Conservation (phyloP, 305 asterid genomes). For the Solanum hybrid region DNA sequence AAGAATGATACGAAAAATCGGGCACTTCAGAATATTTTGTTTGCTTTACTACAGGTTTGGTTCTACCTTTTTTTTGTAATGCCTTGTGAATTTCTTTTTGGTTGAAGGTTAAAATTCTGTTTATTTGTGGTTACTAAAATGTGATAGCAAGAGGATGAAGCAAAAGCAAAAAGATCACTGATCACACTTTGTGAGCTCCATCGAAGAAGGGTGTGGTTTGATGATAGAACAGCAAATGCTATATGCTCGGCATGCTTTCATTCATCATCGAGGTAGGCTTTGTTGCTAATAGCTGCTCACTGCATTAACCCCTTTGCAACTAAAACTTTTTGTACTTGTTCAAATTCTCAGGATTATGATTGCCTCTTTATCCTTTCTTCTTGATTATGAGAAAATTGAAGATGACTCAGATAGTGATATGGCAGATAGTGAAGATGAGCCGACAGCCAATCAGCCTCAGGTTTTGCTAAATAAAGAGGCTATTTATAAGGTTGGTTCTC, state of each 20-base stretch:
- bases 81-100: neutral
- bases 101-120: neutral
- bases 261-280: constrained; percentile 44
- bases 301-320: neutral
- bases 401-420: constrained; percentile 60
- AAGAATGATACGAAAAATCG: constrained; percentile 74
- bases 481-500: constrained; percentile 64
- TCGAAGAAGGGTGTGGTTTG: constrained; percentile 75
- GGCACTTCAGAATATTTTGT: constrained; percentile 67
- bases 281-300: neutral
- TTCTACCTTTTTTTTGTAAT: neutral
- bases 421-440: constrained; percentile 69
- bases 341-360: constrained; percentile 71
- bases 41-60: constrained; percentile 68
- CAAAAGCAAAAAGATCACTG: constrained; percentile 70
- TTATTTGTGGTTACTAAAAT: constrained; percentile 1
- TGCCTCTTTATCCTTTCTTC: constrained; percentile 82
- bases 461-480: constrained; percentile 65
- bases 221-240: constrained; percentile 86
- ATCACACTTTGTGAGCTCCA: constrained; percentile 66
- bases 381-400: constrained; percentile 83
- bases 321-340: constrained; percentile 1
- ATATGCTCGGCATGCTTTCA: constrained; percentile 82
- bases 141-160: constrained; percentile 76
- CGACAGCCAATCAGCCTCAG: constrained; percentile 39